Evolutionary conservation across 352 stramenopile genomes (phyloP).

Genomic region (Peronosclerospora sorghi): DNA sequence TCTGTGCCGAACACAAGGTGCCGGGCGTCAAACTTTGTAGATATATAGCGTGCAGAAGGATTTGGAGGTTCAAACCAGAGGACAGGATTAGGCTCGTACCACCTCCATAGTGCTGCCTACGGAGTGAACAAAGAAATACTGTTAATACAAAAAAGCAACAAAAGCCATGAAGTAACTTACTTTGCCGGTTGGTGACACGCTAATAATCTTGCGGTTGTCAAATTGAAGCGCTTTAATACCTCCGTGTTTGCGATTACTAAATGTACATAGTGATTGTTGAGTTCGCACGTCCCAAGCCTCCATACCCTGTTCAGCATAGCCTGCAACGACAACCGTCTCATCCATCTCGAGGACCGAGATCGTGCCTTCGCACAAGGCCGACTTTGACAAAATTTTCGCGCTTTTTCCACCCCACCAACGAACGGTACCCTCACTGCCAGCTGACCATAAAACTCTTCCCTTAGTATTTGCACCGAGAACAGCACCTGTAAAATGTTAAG

Average conservation of each 20-base stretch:
- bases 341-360: constrained; percentile 84
- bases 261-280: constrained; percentile 76
- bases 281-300: constrained; percentile 83
- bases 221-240: constrained; percentile 71
- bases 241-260: constrained; percentile 62
- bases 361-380: constrained; percentile 54
- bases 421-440: constrained; percentile 68
- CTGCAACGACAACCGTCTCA: constrained; percentile 78
- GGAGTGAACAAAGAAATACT: neutral
- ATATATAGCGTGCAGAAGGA: constrained; percentile 45
- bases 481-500: constrained; percentile 32
- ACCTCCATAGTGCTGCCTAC: constrained; percentile 75
- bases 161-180: constrained; percentile 14
- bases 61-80: constrained; percentile 54
- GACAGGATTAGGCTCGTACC: constrained; percentile 71
- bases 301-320: constrained; percentile 75
- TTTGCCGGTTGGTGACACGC: constrained; percentile 60
- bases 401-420: constrained; percentile 85
- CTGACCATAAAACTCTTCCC: constrained; percentile 76
- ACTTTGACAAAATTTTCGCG: constrained; percentile 80
- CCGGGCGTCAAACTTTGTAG: constrained; percentile 58
- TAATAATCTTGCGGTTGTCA: constrained; percentile 82
- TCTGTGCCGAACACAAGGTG: constrained; percentile 73
- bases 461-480: constrained; percentile 79
- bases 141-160: neutral